phyloP scores from a whole-genome alignment of 139 green algal genomes.

The Volvox africanus region DNA sequence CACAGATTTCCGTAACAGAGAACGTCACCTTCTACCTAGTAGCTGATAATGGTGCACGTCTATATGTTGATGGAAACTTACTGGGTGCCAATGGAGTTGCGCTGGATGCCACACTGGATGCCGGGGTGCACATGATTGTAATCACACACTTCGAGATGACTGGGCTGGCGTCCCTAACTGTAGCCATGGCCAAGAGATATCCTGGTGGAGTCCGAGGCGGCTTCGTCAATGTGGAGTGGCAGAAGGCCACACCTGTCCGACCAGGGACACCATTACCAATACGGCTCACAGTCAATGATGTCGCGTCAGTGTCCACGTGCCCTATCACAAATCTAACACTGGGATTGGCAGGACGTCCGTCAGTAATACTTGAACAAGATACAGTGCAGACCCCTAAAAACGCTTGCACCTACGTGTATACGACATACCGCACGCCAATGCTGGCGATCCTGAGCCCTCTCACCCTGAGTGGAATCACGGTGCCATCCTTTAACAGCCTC shows the following conservation, averaged over 20 bases:
- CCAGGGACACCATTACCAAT: slow-evolving; percentile 16
- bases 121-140: slow-evolving; percentile 42
- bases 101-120: neutral
- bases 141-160: slow-evolving; percentile 31
- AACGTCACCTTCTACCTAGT: slow-evolving; percentile 12
- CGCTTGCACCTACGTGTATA: slow-evolving; percentile 56
- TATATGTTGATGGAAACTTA: slow-evolving; percentile 36
- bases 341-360: neutral
- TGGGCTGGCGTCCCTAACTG: neutral
- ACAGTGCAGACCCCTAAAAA: neutral
- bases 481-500: neutral
- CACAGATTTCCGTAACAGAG: neutral
- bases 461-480: neutral
- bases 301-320: neutral
- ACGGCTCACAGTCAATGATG: slow-evolving; percentile 45
- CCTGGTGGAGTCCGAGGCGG: neutral
- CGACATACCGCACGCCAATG: slow-evolving; percentile 44
- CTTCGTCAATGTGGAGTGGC: neutral
- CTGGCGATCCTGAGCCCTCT: neutral
- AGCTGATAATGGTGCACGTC: neutral
- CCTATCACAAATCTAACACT: neutral
- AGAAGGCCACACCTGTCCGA: neutral
- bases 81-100: neutral
- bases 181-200: neutral
- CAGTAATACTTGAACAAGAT: neutral